phyloP scores from a whole-genome alignment of 148 eudicot genomes.

The Camellia lanceoleosa region DNA sequence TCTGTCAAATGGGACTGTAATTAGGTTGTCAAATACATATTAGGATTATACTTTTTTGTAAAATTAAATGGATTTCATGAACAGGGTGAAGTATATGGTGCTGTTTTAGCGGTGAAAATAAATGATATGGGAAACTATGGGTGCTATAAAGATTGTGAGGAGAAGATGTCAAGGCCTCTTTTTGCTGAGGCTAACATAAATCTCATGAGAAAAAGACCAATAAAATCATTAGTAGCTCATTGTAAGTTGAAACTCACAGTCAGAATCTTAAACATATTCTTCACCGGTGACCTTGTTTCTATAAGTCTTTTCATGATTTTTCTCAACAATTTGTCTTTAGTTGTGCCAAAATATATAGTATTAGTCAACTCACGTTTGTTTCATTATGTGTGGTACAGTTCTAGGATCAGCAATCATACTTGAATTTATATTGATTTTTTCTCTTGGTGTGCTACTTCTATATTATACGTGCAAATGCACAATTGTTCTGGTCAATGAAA shows the following conservation, averaged over 20 bases:
- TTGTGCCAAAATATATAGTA: not conserved
- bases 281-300: not conserved
- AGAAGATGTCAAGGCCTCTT: slow-evolving; percentile 62
- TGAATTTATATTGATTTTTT: slow-evolving; percentile 53
- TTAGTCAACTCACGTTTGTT: slow-evolving; percentile 5
- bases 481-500: slow-evolving; percentile 48
- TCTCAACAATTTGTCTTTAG: too few species aligned
- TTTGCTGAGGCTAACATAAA: slow-evolving; percentile 54
- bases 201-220: slow-evolving; percentile 52
- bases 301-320: not conserved
- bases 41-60: not conserved
- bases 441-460: slow-evolving; percentile 59
- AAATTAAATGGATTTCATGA: slow-evolving; percentile 6
- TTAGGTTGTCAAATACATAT: too few species aligned
- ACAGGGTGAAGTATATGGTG: slow-evolving; percentile 62
- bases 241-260: slow-evolving; percentile 40
- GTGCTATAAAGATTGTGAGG: slow-evolving; percentile 61
- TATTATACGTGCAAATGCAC: slow-evolving; percentile 83
- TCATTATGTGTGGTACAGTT: slow-evolving; percentile 39
- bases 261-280: not conserved
- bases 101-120: slow-evolving; percentile 47
- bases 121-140: slow-evolving; percentile 94
- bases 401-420: slow-evolving; percentile 66
- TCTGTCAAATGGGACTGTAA: too few species aligned
- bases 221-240: slow-evolving; percentile 57